phyloP scores from a whole-genome alignment of 305 asterid species.

The Euphrasia arctica region DNA sequence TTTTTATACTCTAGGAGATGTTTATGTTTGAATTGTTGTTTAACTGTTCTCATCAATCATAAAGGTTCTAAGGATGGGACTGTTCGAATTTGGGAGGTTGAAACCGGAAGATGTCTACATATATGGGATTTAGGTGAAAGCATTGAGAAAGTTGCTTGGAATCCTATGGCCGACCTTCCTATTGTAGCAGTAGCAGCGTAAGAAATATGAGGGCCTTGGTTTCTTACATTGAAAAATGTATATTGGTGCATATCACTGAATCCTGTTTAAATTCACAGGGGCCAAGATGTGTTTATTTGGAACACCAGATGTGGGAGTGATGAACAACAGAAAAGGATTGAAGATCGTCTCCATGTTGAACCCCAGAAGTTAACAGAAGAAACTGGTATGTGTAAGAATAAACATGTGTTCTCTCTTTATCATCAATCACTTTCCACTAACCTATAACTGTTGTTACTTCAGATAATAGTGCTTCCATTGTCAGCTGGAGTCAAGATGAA shows the following conservation, averaged over 20 bases:
- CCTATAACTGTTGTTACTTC: conserved; percentile 27
- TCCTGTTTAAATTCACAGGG: conserved; percentile 43
- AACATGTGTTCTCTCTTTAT: conserved; percentile 1
- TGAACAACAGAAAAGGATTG: conserved; percentile 59
- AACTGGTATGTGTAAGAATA: conserved; percentile 40
- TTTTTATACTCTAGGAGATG: background rate
- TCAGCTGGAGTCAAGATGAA: conserved; percentile 68
- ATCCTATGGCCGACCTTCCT: conserved; percentile 76
- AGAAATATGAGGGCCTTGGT: conserved; percentile 29
- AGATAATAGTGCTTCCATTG: conserved; percentile 49
- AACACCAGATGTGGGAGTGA: conserved; percentile 63
- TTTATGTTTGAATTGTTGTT: background rate
- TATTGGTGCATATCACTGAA: conserved; percentile 20
- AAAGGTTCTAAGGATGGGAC: conserved; percentile 93
- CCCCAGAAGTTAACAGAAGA: conserved; percentile 41
- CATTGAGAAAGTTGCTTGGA: conserved; percentile 77
- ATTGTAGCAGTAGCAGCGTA: conserved; percentile 82
- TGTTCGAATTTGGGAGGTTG: conserved; percentile 96
- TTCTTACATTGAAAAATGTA: conserved; percentile 13
- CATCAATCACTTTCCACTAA: background rate
- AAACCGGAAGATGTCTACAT: conserved; percentile 84
- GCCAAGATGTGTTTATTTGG: conserved; percentile 66
- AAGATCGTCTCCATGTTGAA: conserved; percentile 63
- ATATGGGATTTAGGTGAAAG: conserved; percentile 82
- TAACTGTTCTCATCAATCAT: conserved; percentile 18